phyloP scores from a whole-genome alignment of 2,329 filamentous ascomycete species.

The Capronia epimyces region DNA sequence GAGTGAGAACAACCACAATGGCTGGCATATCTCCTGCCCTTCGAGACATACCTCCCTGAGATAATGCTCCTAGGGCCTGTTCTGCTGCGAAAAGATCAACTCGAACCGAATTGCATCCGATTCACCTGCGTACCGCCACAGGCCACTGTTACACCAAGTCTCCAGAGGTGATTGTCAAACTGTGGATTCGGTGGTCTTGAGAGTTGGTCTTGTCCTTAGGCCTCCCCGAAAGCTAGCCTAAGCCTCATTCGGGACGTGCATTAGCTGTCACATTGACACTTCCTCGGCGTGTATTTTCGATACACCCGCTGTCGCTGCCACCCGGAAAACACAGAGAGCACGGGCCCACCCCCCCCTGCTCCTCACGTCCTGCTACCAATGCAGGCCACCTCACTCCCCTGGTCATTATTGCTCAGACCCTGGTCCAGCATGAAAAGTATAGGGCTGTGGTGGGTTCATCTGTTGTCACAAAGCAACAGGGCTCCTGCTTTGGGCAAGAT shows the following conservation, averaged over 20 bases:
- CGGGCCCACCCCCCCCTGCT: conserved; percentile 7
- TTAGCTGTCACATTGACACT: conserved; percentile 16
- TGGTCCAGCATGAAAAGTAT: conserved; percentile 1
- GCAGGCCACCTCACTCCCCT: not conserved
- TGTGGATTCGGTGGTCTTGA: too few species aligned
- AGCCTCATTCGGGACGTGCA: conserved; percentile 13
- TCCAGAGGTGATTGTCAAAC: not conserved
- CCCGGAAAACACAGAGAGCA: conserved; percentile 7
- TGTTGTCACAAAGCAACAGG: conserved; percentile 8
- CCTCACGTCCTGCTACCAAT: conserved; percentile 1
- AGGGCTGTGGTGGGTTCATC: conserved; percentile 15
- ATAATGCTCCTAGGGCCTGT: not conserved
- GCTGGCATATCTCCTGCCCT: not conserved
- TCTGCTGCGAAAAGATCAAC: not conserved
- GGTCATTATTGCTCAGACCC: not conserved
- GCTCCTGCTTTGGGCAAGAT: conserved; percentile 20
- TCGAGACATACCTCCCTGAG: not conserved
- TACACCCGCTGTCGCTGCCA: conserved; percentile 13
- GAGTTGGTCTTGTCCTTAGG: conserved; percentile 6
- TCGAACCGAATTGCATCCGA: not conserved
- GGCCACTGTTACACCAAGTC: not conserved
- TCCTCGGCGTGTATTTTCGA: conserved; percentile 5
- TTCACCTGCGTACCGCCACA: not conserved
- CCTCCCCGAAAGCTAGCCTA: conserved; percentile 18
- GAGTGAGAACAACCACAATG: not conserved